Evolutionary conservation across 768 basidiomycete genomes (phyloP).

Genomic region (Lanmaoa rubissima): DNA sequence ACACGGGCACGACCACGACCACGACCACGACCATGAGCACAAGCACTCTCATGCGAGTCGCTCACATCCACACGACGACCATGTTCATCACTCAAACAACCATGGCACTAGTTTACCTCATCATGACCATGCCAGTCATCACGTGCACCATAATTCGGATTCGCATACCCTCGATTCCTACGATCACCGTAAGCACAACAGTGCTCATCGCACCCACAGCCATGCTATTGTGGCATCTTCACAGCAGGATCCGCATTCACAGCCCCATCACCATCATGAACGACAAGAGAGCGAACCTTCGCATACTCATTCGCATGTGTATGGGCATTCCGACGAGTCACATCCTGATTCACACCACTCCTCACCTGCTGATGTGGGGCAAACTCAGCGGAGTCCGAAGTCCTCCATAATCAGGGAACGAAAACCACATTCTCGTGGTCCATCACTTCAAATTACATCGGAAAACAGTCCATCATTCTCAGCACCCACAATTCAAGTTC

Average conservation of each 20-base stretch:
- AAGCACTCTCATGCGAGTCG: constrained; percentile 38
- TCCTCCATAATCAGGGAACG: constrained; percentile 26
- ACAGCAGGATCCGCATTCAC: constrained; percentile 27
- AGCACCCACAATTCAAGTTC: constrained; percentile 19
- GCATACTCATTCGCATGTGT: constrained; percentile 26
- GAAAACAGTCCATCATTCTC: constrained; percentile 21
- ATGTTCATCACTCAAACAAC: constrained; percentile 23
- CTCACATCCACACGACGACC: constrained; percentile 33
- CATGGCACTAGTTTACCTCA: constrained; percentile 15
- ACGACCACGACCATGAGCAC: constrained; percentile 21
- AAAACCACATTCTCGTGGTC: constrained; percentile 39
- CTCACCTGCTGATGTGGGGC: constrained; percentile 6
- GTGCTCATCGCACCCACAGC: constrained; percentile 1
- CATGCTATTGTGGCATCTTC: constrained; percentile 12
- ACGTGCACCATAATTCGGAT: constrained; percentile 8
- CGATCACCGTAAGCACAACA: constrained; percentile 9
- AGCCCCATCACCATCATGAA: constrained; percentile 23
- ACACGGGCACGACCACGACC: constrained; percentile 6
- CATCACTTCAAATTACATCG: constrained; percentile 40
- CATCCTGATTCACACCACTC: constrained; percentile 15
- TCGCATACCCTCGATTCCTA: constrained; percentile 8
- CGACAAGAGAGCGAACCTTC: constrained; percentile 25
- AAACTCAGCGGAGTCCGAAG: constrained; percentile 6
- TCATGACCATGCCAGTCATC: constrained; percentile 3
- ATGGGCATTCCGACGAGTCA: constrained; percentile 28